Evolutionary conservation across 768 basidiomycete species (phyloP).

Genomic region (Imleria badia): DNA sequence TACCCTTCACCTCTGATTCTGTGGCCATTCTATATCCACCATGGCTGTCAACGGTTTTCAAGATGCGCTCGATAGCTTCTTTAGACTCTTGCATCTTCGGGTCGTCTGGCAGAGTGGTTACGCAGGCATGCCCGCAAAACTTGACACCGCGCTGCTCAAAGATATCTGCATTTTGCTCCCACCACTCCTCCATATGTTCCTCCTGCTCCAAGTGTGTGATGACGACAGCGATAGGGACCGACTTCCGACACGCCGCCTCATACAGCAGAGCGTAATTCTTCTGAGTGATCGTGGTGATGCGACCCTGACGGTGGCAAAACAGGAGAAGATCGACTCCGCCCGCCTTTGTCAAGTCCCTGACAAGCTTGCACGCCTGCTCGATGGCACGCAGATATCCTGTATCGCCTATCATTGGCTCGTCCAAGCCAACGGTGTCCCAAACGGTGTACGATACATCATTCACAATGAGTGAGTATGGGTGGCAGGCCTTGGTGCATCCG

Average conservation of each 20-base stretch:
- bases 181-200: not conserved
- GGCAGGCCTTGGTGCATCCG: not conserved
- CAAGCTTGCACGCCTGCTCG: not conserved
- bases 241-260: not conserved
- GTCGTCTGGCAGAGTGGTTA: not conserved
- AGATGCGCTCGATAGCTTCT: not conserved
- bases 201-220: not conserved
- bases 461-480: not conserved
- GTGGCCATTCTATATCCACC: not conserved
- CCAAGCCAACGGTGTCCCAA: not conserved
- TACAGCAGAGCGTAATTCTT: not conserved
- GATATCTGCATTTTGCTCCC: not conserved
- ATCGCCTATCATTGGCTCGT: not conserved
- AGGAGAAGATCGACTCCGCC: not conserved
- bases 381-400: not conserved
- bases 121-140: not conserved
- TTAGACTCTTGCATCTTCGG: not conserved
- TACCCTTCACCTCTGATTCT: not conserved
- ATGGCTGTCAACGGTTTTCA: not conserved
- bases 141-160: not conserved
- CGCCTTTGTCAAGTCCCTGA: not conserved
- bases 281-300: not conserved
- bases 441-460: not conserved
- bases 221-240: not conserved
- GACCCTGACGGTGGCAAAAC: not conserved